A percentile compares a stretch with the other conserved stretches of the same genome.
Evolutionary conservation across 371 early-diverging fungal species (phyloP).

Genomic region (Saksenaea oblongispora): DNA sequence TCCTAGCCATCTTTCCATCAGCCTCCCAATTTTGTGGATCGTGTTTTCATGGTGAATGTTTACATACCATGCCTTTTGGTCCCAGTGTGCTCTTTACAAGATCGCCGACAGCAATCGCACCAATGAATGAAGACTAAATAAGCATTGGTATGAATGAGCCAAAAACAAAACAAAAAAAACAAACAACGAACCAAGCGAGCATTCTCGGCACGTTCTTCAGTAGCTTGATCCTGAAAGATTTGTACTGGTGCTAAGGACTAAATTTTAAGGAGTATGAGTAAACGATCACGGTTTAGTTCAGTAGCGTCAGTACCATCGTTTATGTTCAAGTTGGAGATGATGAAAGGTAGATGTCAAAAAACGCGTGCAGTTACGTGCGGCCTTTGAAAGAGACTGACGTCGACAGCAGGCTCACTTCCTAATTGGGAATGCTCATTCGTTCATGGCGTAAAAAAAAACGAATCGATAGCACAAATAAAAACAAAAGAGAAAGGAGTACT

Average conservation of each 20-base stretch:
- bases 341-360: constrained; percentile 2
- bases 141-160: neutral
- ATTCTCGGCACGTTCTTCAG: constrained; percentile 97
- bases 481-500: no score
- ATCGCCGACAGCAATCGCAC: constrained; percentile 97
- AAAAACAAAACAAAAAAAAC: neutral
- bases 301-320: neutral
- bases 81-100: constrained; percentile 93
- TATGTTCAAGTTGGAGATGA: neutral
- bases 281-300: neutral
- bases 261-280: neutral
- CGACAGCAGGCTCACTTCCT: neutral
- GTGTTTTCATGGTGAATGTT: constrained; percentile 22
- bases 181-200: constrained; percentile 84
- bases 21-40: constrained; percentile 14
- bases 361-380: neutral
- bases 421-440: no score
- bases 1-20: constrained; percentile 59
- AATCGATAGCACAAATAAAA: no score
- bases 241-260: constrained; percentile 76
- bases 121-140: constrained; percentile 82
- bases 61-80: constrained; percentile 82
- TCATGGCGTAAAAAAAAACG: no score
- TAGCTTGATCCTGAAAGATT: constrained; percentile 91
- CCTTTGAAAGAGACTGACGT: neutral